Conservation (phyloP, 108 stramenopile genomes). For the Fragilaria radians region DNA sequence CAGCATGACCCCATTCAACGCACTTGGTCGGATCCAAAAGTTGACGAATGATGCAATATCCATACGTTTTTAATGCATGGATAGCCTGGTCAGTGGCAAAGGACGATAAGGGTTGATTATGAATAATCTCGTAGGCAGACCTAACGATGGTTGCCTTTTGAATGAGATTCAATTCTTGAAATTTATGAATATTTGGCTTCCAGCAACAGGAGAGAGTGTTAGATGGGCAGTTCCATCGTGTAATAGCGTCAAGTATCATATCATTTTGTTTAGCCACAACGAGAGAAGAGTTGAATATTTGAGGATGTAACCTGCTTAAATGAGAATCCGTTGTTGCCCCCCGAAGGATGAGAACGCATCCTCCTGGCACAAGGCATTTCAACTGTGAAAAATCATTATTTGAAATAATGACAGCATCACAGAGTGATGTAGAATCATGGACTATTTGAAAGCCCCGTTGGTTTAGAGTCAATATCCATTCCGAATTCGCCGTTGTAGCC, state of each 20-base stretch:
- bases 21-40: constrained; percentile 44
- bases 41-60: constrained; percentile 52
- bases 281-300: neutral
- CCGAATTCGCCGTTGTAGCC: constrained; percentile 3
- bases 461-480: neutral
- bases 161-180: constrained; percentile 14
- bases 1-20: constrained; percentile 49
- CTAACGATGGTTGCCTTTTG: constrained; percentile 24
- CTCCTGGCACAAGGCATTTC: constrained; percentile 4
- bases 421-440: neutral
- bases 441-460: constrained; percentile 6
- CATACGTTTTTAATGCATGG: constrained; percentile 30
- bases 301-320: neutral
- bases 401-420: constrained; percentile 4
- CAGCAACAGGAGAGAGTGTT: constrained; percentile 16
- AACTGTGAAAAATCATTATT: neutral
- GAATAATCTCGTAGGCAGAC: constrained; percentile 21
- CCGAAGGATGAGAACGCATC: neutral
- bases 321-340: neutral
- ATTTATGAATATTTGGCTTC: constrained; percentile 14
- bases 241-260: neutral
- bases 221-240: constrained; percentile 1
- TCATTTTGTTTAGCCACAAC: neutral
- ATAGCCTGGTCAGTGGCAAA: constrained; percentile 36
- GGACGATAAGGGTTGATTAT: constrained; percentile 18